Evolutionary conservation across 768 basidiomycete genomes (phyloP).

Genomic region (Boletus barrowsii): DNA sequence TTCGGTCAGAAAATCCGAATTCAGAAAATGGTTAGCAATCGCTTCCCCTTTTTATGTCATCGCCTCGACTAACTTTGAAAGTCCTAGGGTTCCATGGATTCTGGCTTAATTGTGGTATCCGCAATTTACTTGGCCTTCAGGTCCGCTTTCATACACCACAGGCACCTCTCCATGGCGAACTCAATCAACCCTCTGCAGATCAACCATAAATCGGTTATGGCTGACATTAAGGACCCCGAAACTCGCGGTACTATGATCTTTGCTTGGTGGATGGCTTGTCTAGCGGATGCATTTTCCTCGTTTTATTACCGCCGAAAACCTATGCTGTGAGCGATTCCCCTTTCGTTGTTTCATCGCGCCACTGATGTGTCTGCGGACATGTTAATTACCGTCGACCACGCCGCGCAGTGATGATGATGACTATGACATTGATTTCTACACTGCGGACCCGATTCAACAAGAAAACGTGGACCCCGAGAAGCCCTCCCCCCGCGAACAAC

Average conservation of each 20-base stretch:
- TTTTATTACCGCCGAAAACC: conserved; percentile 86
- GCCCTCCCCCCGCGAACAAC: conserved; percentile 72
- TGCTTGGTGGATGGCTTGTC: conserved; percentile 92
- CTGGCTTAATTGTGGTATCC: conserved; percentile 76
- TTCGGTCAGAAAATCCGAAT: conserved; percentile 61
- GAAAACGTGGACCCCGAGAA: conserved; percentile 48
- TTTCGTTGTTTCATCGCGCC: background rate
- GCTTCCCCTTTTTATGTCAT: conserved; percentile 12
- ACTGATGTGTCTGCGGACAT: conserved; percentile 8
- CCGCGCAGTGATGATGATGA: conserved; percentile 70
- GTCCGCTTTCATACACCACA: conserved; percentile 35
- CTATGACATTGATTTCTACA: conserved; percentile 88
- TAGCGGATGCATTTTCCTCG: conserved; percentile 79
- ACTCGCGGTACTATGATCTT: conserved; percentile 83
- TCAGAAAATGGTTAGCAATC: conserved; percentile 59
- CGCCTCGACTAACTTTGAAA: conserved; percentile 15
- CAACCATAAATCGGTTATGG: conserved; percentile 79
- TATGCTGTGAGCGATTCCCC: conserved; percentile 47
- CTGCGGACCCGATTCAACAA: conserved; percentile 56
- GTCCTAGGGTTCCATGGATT: conserved; percentile 75
- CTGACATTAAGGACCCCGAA: conserved; percentile 69
- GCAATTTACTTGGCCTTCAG: conserved; percentile 74
- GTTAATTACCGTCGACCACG: conserved; percentile 24
- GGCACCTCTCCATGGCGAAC: background rate
- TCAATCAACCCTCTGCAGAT: conserved; percentile 47